These are phyloP conservation scores for Corchorus capsularis DNA, from an alignment of 345 rosid species.

Conservation along the genomic window DNA sequence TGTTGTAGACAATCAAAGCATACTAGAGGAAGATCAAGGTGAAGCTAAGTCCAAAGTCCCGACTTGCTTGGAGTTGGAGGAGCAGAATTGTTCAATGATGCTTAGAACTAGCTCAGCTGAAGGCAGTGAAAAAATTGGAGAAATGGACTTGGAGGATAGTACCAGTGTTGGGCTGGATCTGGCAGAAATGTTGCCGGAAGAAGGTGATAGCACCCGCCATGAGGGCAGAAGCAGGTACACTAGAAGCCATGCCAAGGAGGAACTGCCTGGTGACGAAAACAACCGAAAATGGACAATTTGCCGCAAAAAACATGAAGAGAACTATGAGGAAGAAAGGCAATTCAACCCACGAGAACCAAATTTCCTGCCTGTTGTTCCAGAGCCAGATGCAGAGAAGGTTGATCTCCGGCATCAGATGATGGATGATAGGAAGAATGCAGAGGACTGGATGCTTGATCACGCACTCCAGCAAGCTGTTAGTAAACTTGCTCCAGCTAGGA, in stretches of 20 bases:
- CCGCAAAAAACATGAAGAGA: conserved; percentile 37
- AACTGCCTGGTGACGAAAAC: conserved; percentile 22
- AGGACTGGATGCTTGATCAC: conserved; percentile 94
- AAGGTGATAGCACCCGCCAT: conserved; percentile 10
- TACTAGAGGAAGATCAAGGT: conserved; percentile 24
- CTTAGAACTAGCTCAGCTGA: conserved; percentile 17
- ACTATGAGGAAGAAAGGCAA: conserved; percentile 35
- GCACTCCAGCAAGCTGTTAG: conserved; percentile 77
- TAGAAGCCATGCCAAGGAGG: conserved; percentile 36
- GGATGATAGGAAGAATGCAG: conserved; percentile 72
- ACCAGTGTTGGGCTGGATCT: conserved; percentile 19
- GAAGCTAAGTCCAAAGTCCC: conserved; percentile 21
- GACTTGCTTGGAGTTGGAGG: conserved; percentile 24
- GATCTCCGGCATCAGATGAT: conserved; percentile 73
- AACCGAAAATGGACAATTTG: conserved; percentile 43
- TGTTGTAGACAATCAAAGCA: conserved; percentile 20
- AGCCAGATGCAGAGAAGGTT: conserved; percentile 68
- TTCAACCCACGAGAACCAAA: conserved; percentile 88
- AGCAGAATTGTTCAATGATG: conserved; percentile 22
- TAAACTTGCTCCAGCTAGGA: conserved; percentile 75
- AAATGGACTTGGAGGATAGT: conserved; percentile 29
- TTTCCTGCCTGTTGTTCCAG: conserved; percentile 60
- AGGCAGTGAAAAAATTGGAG: conserved; percentile 30
- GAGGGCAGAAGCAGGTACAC: conserved; percentile 17
- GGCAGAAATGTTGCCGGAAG: conserved; percentile 21